phyloP scores from a whole-genome alignment of 345 rosid species.

The Noccaea caerulescens region DNA sequence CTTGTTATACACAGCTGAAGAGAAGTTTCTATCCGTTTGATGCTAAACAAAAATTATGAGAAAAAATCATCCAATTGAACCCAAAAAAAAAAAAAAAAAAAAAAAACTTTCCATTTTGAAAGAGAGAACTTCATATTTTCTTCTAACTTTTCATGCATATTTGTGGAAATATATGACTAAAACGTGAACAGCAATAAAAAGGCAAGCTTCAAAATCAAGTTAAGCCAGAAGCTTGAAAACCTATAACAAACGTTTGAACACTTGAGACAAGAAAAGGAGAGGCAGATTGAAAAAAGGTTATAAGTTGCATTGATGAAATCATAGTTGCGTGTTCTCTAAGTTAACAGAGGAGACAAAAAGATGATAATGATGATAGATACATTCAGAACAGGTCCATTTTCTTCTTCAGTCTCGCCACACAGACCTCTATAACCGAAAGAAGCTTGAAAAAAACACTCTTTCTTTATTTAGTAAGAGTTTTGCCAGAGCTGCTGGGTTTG shows the following conservation, averaged over 20 bases:
- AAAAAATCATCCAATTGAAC: too few relatives aligned
- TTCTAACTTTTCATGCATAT: too few relatives aligned
- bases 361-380: slow-evolving; percentile 27
- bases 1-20: background rate
- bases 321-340: slow-evolving; percentile 21
- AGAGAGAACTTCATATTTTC: too few relatives aligned
- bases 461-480: slow-evolving; percentile 71
- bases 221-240: background rate
- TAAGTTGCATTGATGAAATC: slow-evolving; percentile 27
- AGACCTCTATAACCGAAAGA: slow-evolving; percentile 34
- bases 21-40: background rate
- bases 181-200: background rate
- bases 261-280: background rate
- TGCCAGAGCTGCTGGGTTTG: slow-evolving; percentile 95
- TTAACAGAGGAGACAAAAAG: slow-evolving; percentile 26
- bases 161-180: background rate
- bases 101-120: too few relatives aligned
- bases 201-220: background rate
- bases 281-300: background rate
- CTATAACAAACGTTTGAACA: slow-evolving; percentile 6
- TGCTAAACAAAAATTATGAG: background rate
- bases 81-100: too few relatives aligned
- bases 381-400: slow-evolving; percentile 28
- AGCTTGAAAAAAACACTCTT: slow-evolving; percentile 20
- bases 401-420: slow-evolving; percentile 33